Evolutionary conservation across 768 basidiomycete genomes (phyloP).

Genomic region (Lactarius hengduanensis): DNA sequence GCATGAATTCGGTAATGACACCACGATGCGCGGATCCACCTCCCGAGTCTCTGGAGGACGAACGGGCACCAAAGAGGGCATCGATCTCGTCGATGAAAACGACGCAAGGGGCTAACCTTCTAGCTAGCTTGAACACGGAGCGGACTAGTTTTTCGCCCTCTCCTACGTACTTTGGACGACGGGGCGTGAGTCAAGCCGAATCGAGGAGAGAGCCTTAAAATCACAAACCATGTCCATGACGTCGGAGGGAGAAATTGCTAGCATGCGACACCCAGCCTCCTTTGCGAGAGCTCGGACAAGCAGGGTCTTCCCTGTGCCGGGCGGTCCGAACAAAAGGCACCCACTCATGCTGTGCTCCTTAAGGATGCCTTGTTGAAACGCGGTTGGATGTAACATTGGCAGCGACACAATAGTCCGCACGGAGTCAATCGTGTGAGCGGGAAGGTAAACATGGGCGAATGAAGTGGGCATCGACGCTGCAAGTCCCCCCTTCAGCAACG

Average conservation of each 20-base stretch:
- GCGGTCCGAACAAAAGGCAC: slow-evolving; percentile 89
- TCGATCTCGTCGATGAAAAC: slow-evolving; percentile 96
- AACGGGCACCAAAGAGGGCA: slow-evolving; percentile 84
- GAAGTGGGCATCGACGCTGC: slow-evolving; percentile 75
- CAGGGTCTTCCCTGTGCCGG: slow-evolving; percentile 89
- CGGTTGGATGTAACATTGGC: slow-evolving; percentile 81
- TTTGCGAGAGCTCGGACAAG: slow-evolving; percentile 88
- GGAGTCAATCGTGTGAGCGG: slow-evolving; percentile 84
- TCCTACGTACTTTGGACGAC: slow-evolving; percentile 64
- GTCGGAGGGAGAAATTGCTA: slow-evolving; percentile 86
- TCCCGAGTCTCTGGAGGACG: slow-evolving; percentile 71
- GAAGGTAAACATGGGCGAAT: slow-evolving; percentile 86
- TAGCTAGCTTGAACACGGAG: slow-evolving; percentile 84
- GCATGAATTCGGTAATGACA: slow-evolving; percentile 91
- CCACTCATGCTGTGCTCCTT: slow-evolving; percentile 92
- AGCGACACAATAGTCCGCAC: slow-evolving; percentile 89
- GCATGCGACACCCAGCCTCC: slow-evolving; percentile 92
- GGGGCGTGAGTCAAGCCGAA: slow-evolving; percentile 8
- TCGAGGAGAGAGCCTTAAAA: slow-evolving; percentile 14
- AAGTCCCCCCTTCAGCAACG: slow-evolving; percentile 25
- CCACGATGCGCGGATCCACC: slow-evolving; percentile 83
- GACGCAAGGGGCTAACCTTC: slow-evolving; percentile 85
- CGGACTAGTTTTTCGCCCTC: slow-evolving; percentile 89
- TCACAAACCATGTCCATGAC: slow-evolving; percentile 89
- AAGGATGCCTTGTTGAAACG: slow-evolving; percentile 85